Base-by-base conservation (phyloP, 2,329 filamentous ascomycete species). In the Trichoderma endophyticum region DNA sequence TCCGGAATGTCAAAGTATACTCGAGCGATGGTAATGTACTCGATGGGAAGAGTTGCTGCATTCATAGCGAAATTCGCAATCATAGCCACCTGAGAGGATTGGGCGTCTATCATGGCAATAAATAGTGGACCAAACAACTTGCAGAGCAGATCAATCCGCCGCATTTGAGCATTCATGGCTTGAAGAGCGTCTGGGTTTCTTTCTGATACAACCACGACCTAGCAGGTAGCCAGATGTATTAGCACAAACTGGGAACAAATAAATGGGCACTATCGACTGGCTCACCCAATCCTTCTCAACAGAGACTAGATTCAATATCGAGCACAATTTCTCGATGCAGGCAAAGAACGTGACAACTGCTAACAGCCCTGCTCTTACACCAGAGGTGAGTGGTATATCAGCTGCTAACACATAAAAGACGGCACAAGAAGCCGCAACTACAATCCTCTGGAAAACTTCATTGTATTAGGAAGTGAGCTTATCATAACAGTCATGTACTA, bases 201-300 rank as follows among this genome's bases (percentile, higher is more conserved):
- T 12, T 73, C 75, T 9, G 79, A 75, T 9, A 80, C 75, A 5
- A 78, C 77, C 12, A 81, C 77, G n/a, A 80, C 79, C 78, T 68
- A 76, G 6, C 7, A n/a, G 28, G 15, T 34, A 15, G 6, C 4
- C n/a, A 21, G 8, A 12, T 18, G n/a, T 14, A 28, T 69, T 21
- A 69, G 66, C 54, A 15, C n/a, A 51, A 14, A 5, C 43, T 18
- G 7, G n/a, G 18, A 12, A 51, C 12, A 21, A 26, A 21, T 12
- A 48, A 6, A 36, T 12, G 21, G 15, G 6, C 24, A 28, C 3
- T 24, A 21, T 9, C 12, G 9, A 12, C n/a, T 57, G 4, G 21
- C 71, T 51, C 74, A 89, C 85, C 91, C 92, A 93, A 75, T 94
- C 92, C 76, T 89, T 84, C 78, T 94, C 92, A 0, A 94, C 86